phyloP scores from a whole-genome alignment of 768 basidiomycete genomes.

The Peribolospora baueri region DNA sequence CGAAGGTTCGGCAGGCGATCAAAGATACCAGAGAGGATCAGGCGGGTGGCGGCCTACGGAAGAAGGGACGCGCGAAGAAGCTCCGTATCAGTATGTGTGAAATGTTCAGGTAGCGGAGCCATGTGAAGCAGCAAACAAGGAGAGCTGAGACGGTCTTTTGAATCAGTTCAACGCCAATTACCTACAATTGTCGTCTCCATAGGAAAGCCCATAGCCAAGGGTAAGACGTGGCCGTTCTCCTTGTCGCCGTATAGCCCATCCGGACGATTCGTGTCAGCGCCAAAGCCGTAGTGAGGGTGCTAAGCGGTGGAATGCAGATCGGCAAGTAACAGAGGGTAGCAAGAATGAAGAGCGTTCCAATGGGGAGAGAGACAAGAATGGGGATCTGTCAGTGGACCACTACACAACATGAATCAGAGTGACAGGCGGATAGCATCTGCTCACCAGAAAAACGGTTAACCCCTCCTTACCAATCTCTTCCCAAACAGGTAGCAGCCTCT shows the following conservation, averaged over 20 bases:
- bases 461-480: conserved; percentile 41
- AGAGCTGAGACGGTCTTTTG: not conserved
- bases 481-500: conserved; percentile 55
- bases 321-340: not conserved
- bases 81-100: not conserved
- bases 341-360: not conserved
- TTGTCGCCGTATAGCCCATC: conserved; percentile 34
- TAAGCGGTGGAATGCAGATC: not conserved
- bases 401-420: no score
- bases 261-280: conserved; percentile 21
- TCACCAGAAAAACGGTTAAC: conserved; percentile 44
- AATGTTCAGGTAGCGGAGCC: not conserved
- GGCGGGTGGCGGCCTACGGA: conserved; percentile 38
- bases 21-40: conserved; percentile 56
- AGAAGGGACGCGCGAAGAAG: not conserved
- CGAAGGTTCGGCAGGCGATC: conserved; percentile 54
- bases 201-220: conserved; percentile 66
- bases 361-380: no score
- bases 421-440: not conserved
- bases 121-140: no score
- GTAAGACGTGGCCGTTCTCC: conserved; percentile 66
- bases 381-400: no score
- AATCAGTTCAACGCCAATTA: conserved; percentile 1
- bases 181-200: conserved; percentile 69
- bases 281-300: conserved; percentile 44